phyloP scores from a whole-genome alignment of 495 filamentous ascomycete genomes.

The Echria macrotheca region DNA sequence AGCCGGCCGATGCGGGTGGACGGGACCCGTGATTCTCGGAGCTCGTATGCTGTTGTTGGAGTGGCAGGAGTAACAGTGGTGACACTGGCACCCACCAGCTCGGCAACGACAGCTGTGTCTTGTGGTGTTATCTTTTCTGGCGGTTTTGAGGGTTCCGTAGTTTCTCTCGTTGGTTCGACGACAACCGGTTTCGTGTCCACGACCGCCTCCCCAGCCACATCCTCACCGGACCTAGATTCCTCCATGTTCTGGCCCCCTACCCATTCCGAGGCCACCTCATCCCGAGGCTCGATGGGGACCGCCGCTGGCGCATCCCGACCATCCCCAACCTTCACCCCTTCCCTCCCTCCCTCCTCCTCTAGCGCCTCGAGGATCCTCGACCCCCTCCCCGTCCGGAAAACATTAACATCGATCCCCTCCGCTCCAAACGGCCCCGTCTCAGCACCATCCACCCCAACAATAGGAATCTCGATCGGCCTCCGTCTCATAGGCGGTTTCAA shows the following conservation, averaged over 20 bases:
- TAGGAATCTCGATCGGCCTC: not conserved
- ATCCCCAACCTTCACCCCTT: not conserved
- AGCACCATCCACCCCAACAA: not conserved
- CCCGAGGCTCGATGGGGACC: too few relatives aligned
- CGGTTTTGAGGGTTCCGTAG: too few relatives aligned
- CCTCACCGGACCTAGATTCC: not conserved
- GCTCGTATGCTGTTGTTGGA: slow-evolving; percentile 49
- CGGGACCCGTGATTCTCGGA: slow-evolving; percentile 86
- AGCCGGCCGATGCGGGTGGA: slow-evolving; percentile 79
- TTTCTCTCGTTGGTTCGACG: too few relatives aligned
- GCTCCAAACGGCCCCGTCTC: not conserved
- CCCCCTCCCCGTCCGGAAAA: slow-evolving; percentile 34
- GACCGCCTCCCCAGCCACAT: not conserved
- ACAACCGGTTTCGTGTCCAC: too few relatives aligned
- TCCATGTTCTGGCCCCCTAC: too few relatives aligned
- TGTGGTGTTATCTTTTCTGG: slow-evolving; percentile 1
- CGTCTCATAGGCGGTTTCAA: not conserved
- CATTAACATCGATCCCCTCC: slow-evolving; percentile 25
- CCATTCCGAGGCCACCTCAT: too few relatives aligned
- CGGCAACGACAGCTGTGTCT: slow-evolving; percentile 16
- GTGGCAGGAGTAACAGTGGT: too few relatives aligned
- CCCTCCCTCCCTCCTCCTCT: slow-evolving; percentile 9
- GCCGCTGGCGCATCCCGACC: too few relatives aligned
- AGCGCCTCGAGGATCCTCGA: slow-evolving; percentile 29
- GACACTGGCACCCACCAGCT: slow-evolving; percentile 5